Evolutionary conservation across 2,329 filamentous ascomycete species (phyloP).

Genomic region (Aspergillus hortae): DNA sequence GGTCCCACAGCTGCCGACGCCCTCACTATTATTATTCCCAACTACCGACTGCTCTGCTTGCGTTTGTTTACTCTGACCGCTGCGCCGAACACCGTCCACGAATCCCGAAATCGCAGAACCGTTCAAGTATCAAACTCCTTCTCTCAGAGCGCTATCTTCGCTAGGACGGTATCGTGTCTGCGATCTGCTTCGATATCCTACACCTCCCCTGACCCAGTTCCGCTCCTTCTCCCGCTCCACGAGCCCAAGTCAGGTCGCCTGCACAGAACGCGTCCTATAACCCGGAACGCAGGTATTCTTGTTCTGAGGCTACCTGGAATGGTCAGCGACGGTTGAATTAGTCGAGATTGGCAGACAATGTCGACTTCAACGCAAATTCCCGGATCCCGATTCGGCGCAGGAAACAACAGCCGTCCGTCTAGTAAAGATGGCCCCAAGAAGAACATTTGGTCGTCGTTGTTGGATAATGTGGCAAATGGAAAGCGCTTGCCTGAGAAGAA

Average conservation of each 20-base stretch:
- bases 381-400: constrained; percentile 27
- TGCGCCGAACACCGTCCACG: not conserved
- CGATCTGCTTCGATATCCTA: constrained; percentile 2
- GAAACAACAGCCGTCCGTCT: constrained; percentile 38
- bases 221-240: constrained; percentile 18
- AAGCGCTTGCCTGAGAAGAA: constrained; percentile 91
- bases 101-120: not conserved
- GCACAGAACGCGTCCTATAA: constrained; percentile 15
- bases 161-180: not conserved
- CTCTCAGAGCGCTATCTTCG: constrained; percentile 1
- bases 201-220: constrained; percentile 30
- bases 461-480: constrained; percentile 84
- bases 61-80: constrained; percentile 8
- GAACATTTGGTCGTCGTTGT: constrained; percentile 91
- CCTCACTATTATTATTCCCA: constrained; percentile 10
- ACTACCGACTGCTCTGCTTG: not conserved
- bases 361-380: constrained; percentile 36
- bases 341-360: constrained; percentile 36
- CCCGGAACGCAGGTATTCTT: constrained; percentile 1
- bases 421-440: constrained; percentile 68
- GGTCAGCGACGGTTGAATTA: constrained; percentile 31
- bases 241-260: constrained; percentile 2
- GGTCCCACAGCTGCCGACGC: constrained; percentile 15
- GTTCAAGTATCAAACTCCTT: not conserved
- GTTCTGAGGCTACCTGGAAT: constrained; percentile 23